These are phyloP conservation scores for Globisporangium recalcitrans DNA, from an alignment of 352 stramenopile genomes.

Conservation along the genomic window DNA sequence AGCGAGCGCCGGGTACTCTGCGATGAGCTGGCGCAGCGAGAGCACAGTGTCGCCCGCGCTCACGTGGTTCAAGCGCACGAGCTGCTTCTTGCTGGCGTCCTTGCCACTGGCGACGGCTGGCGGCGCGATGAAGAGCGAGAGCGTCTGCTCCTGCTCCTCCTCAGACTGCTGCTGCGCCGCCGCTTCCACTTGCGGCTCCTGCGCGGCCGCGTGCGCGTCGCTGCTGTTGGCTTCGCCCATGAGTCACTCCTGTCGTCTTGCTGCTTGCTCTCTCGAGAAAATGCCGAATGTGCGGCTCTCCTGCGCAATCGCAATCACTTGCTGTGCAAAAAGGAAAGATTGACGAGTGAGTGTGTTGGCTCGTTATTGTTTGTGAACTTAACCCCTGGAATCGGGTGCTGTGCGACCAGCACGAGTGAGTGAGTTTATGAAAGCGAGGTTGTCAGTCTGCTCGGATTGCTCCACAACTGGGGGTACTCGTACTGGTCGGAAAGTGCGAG, in stretches of 20 bases:
- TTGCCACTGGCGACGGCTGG: slow-evolving; percentile 18
- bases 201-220: slow-evolving; percentile 18
- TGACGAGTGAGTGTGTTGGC: background rate
- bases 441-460: too few species aligned
- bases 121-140: slow-evolving; percentile 54
- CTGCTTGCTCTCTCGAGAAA: slow-evolving; percentile 22
- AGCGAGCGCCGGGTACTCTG: slow-evolving; percentile 76
- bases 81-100: slow-evolving; percentile 9
- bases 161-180: background rate
- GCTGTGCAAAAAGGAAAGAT: slow-evolving; percentile 1
- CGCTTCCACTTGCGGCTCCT: slow-evolving; percentile 16
- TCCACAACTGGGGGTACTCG: too few species aligned
- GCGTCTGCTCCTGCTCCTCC: slow-evolving; percentile 37
- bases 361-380: too few species aligned
- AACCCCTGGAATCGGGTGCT: too few species aligned
- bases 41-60: slow-evolving; percentile 75
- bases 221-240: slow-evolving; percentile 21
- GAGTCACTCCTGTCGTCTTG: background rate
- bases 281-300: slow-evolving; percentile 24
- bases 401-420: too few species aligned
- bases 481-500: too few species aligned
- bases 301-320: slow-evolving; percentile 2
- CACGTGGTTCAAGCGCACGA: slow-evolving; percentile 64
- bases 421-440: too few species aligned
- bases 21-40: slow-evolving; percentile 75